Conservation (phyloP, 768 basidiomycete genomes). For the Termitomyces sp. region DNA sequence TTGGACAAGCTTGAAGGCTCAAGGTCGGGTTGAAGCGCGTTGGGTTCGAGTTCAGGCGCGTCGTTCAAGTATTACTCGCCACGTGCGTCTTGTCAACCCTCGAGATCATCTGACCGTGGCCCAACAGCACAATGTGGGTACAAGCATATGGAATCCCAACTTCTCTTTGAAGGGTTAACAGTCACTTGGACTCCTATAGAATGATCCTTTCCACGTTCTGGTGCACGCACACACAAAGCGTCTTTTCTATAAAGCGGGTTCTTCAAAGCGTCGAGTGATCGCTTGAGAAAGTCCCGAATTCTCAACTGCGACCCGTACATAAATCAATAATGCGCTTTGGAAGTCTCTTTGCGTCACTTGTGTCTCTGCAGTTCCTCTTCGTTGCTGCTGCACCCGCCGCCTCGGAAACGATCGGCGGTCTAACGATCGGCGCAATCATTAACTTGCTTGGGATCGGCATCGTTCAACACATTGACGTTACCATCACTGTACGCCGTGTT, state of each 20-base stretch:
- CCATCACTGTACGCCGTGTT: constrained; percentile 26
- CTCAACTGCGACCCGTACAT: background rate
- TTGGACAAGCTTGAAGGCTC: background rate
- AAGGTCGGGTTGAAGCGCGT: background rate
- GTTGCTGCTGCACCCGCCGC: constrained; percentile 17
- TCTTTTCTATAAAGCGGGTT: background rate
- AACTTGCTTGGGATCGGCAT: constrained; percentile 33
- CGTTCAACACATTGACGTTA: constrained; percentile 31
- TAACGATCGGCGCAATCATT: constrained; percentile 32
- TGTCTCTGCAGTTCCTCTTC: constrained; percentile 19
- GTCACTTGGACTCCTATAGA: background rate
- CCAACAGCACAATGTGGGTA: background rate
- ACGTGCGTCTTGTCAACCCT: background rate
- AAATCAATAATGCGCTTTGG: constrained; percentile 7
- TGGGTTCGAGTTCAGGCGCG: no score
- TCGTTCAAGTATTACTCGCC: background rate
- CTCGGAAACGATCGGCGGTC: constrained; percentile 14
- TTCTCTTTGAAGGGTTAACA: background rate
- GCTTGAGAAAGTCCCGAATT: background rate
- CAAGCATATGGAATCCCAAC: background rate
- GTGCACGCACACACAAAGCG: background rate
- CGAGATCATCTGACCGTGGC: constrained; percentile 10
- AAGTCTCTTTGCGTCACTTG: constrained; percentile 15
- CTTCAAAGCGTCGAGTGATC: background rate
- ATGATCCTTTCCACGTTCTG: constrained; percentile 4